Base-by-base conservation (phyloP, 2,329 filamentous ascomycete genomes). In the Dothideomycetidae sp. region DNA sequence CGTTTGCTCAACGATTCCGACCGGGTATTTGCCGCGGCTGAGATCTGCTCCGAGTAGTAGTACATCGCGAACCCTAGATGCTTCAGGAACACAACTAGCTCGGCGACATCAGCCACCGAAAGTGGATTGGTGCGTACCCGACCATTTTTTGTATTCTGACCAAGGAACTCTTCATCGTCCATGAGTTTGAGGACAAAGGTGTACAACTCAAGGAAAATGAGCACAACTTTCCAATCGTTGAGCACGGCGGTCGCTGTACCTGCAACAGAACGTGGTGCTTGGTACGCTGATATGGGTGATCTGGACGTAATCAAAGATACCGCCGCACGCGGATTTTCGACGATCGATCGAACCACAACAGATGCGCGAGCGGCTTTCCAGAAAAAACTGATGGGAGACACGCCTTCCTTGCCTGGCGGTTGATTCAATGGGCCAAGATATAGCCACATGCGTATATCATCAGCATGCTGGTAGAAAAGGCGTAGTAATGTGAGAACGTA, bases 381-480 rank as follows among this genome's bases (percentile, higher is more conserved):
- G 47, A 96, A 82, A 51, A 84, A 93, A 47, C 79, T 78, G 41
- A 88, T 75, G 0, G 81, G 75, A 30, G 79, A 74, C 5, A 42
- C 41, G 4, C 49, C 48, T 10, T 40, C 13, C 13, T 38, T 17
- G 5, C 5, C n/a, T 5, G 15, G 19, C 12, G 35, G 15, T 10
- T 37, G 33, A 18, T 37, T 32, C 10, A 33, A 15, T 9, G 55
- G 52, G 0, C 84, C 81, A 29, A 90, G 68, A 52, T 90, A 96
- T 1, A 96, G 65, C 62, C 84, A 88, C 83, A 96, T 93, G 14
- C 86, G 78, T 42, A 94, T 92, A 42, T 94, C 85, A 51, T 94
- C 86, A 3, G 77, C 78, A 42, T 75, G 71, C 5, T 68, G 64
- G 5, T 88, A 85, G 46, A 96, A 96, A 48, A 85, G 86, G 41